These are phyloP conservation scores for Ganoderma boninense DNA, from an alignment of 1,284 basidiomycete genomes.

Conservation along the genomic window DNA sequence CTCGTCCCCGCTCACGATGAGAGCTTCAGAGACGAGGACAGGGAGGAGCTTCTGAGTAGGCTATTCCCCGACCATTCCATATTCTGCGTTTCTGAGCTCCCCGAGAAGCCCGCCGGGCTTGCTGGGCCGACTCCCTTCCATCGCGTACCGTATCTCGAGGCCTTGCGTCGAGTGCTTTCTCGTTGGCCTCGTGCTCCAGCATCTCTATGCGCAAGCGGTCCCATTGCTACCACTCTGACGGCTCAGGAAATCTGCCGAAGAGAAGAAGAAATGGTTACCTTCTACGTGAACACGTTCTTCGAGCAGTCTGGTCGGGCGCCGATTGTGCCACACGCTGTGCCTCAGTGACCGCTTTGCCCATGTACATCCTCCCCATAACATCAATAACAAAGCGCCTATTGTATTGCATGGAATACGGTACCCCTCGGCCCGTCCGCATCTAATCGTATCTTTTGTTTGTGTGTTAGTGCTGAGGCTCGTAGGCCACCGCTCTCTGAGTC, in stretches of 20 bases:
- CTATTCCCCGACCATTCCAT: background rate
- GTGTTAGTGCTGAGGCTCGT: too few relatives aligned
- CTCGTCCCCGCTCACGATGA: background rate
- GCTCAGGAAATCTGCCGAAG: background rate
- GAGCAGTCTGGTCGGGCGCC: too few relatives aligned
- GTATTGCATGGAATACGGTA: too few relatives aligned
- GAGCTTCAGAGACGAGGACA: background rate
- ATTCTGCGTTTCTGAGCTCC: background rate
- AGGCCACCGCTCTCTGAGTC: background rate
- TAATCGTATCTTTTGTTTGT: background rate
- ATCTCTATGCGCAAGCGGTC: background rate
- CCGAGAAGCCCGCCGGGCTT: background rate
- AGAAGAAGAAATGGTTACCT: background rate
- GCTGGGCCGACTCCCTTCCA: background rate
- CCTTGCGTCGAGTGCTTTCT: background rate
- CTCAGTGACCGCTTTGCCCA: too few relatives aligned
- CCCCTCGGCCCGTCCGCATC: background rate
- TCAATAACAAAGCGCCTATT: too few relatives aligned
- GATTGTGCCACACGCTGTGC: background rate
- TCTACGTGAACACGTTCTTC: background rate
- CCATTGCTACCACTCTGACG: background rate
- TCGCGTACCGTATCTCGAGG: constrained; percentile 42
- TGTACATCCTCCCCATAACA: too few relatives aligned
- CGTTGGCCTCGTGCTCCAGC: background rate
- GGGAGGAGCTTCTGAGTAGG: background rate